Evolutionary conservation across 202 grass and related monocot genomes (phyloP).

Genomic region (Schoenoplectus tabernaemontani): DNA sequence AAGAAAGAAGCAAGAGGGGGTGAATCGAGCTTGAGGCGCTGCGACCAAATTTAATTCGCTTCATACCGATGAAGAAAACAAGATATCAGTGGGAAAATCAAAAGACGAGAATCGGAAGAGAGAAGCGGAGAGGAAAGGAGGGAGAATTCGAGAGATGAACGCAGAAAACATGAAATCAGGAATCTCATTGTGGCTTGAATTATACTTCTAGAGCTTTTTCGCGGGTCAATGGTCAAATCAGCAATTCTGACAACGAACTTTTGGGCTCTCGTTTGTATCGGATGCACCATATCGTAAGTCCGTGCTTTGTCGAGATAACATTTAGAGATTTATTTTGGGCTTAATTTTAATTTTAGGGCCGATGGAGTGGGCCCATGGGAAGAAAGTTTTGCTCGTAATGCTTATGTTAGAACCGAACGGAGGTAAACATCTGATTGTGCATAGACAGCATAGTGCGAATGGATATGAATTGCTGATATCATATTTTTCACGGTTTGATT

Average conservation of each 20-base stretch:
- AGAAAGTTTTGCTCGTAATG: background rate
- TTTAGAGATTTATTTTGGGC: background rate
- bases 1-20: conserved; percentile 9
- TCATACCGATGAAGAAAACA: conserved; percentile 11
- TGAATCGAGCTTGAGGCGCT: background rate
- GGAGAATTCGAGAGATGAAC: background rate
- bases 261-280: background rate
- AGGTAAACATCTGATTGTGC: background rate
- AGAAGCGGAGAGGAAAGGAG: background rate
- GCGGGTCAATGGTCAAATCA: background rate
- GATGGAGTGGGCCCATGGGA: background rate
- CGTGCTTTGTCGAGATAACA: background rate
- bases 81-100: background rate
- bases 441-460: too few species aligned
- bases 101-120: background rate
- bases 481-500: background rate
- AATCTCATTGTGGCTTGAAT: background rate
- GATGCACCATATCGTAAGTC: background rate
- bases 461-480: background rate
- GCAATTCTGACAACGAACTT: background rate
- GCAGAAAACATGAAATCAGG: background rate
- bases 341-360: background rate
- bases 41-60: background rate
- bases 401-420: background rate
- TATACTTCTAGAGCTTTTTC: background rate